Evolutionary conservation across 306 rosid genomes (phyloP).

Genomic region (Fragaria iinumae): DNA sequence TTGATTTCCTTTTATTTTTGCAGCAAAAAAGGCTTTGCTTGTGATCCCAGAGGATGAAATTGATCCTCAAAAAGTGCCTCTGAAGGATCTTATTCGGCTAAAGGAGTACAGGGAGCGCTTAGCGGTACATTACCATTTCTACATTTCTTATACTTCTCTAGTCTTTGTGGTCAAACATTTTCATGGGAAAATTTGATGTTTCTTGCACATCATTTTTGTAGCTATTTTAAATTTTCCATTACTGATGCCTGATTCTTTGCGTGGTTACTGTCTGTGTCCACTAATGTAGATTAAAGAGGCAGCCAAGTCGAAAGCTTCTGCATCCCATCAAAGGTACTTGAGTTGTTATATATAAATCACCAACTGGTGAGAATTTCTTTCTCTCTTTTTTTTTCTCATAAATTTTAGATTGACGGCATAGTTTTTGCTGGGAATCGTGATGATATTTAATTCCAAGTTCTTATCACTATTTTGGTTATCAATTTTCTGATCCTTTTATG

Average conservation of each 20-base stretch:
- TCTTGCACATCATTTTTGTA: neutral
- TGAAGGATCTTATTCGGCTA: conserved; percentile 70
- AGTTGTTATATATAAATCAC: neutral
- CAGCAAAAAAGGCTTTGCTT: conserved; percentile 75
- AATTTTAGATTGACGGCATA: neutral
- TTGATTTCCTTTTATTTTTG: conserved; percentile 33
- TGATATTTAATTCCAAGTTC: neutral
- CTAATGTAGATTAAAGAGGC: conserved; percentile 72
- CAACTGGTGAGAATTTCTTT: neutral
- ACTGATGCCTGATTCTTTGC: neutral
- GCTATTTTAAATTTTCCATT: neutral
- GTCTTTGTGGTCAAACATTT: neutral
- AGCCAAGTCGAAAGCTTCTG: conserved; percentile 33
- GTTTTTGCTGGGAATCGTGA: neutral
- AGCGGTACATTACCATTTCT: conserved; percentile 44
- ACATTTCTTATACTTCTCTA: conserved; percentile 12
- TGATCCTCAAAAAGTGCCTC: conserved; percentile 47
- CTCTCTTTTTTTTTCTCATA: neutral
- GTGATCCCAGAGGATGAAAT: conserved; percentile 74
- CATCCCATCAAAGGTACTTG: conserved; percentile 56
- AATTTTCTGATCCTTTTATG: neutral
- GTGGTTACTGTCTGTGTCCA: conserved; percentile 15
- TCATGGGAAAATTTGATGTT: neutral
- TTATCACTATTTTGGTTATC: neutral
- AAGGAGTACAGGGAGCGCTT: conserved; percentile 64